Conservation (phyloP, 495 filamentous ascomycete species). For the Penicillium ochrochloron region DNA sequence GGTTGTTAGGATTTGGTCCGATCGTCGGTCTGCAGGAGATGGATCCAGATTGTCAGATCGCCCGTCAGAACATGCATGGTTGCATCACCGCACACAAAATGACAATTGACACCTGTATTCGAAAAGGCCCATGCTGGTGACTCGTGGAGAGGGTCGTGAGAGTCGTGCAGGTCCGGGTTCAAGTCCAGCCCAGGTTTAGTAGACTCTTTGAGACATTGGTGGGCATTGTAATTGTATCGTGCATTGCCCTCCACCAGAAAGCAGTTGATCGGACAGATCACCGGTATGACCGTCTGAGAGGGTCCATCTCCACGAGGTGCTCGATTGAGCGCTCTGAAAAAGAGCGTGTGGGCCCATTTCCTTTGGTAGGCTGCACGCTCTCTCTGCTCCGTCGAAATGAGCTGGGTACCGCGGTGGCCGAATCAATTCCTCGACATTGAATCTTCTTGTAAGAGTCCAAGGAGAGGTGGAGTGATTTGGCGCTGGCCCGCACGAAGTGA, state of each 20-base stretch:
- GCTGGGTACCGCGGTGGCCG: neutral
- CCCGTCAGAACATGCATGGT: conserved; percentile 1
- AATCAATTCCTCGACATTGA: neutral
- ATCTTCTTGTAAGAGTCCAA: neutral
- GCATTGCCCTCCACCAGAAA: neutral
- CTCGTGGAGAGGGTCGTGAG: neutral
- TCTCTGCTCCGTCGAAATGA: neutral
- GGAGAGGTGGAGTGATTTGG: neutral
- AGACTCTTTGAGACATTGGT: neutral
- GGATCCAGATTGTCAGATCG: conserved; percentile 7
- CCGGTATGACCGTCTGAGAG: neutral
- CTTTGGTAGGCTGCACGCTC: neutral
- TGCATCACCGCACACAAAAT: conserved; percentile 6
- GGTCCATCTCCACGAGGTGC: neutral
- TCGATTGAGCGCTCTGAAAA: neutral
- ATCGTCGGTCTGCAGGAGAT: conserved; percentile 10
- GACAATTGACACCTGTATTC: neutral
- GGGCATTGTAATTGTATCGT: neutral
- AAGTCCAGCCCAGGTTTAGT: neutral
- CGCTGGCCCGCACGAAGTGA: neutral
- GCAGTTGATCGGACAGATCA: neutral
- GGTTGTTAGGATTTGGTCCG: neutral
- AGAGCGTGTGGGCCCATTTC: neutral
- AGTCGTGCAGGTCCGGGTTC: neutral
- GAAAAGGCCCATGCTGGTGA: neutral